Percentiles rank a stretch among this genome's conserved stretches.
These are phyloP conservation scores for Pleurotus giganteus DNA, from an alignment of 768 basidiomycete species.

Conservation along the genomic window DNA sequence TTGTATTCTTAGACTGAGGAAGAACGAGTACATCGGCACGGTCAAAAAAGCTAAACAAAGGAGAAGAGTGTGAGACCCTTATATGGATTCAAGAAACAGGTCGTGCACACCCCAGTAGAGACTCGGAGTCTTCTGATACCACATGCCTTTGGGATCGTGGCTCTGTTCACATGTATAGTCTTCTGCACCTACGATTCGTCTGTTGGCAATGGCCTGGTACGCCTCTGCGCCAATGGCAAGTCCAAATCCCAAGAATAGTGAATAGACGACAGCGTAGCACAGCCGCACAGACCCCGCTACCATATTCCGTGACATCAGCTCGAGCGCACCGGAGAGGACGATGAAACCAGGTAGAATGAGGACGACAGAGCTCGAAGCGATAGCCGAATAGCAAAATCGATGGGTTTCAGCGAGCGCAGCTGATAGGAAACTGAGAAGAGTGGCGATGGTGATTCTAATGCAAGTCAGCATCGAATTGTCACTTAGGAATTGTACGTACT, in stretches of 20 bases:
- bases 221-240: slow-evolving; percentile 76
- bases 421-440: slow-evolving; percentile 74
- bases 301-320: slow-evolving; percentile 78
- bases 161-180: slow-evolving; percentile 61
- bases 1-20: slow-evolving; percentile 64
- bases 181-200: slow-evolving; percentile 42
- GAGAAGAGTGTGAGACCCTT: not conserved
- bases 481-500: too few species aligned
- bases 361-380: slow-evolving; percentile 75
- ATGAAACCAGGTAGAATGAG: slow-evolving; percentile 79
- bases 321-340: slow-evolving; percentile 70
- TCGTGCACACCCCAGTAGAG: slow-evolving; percentile 59
- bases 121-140: slow-evolving; percentile 74
- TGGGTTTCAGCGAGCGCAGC: slow-evolving; percentile 68
- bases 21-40: slow-evolving; percentile 67
- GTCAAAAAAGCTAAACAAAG: slow-evolving; percentile 55
- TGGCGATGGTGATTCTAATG: slow-evolving; percentile 72
- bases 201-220: slow-evolving; percentile 55
- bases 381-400: slow-evolving; percentile 79
- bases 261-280: slow-evolving; percentile 77
- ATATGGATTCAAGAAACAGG: not conserved
- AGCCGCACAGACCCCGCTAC: slow-evolving; percentile 82
- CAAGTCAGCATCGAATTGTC: slow-evolving; percentile 8
- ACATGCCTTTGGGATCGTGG: slow-evolving; percentile 57
- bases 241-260: slow-evolving; percentile 78